Evolutionary conservation across 1,284 basidiomycete genomes (phyloP).

Genomic region (Moesziomyces antarcticus): DNA sequence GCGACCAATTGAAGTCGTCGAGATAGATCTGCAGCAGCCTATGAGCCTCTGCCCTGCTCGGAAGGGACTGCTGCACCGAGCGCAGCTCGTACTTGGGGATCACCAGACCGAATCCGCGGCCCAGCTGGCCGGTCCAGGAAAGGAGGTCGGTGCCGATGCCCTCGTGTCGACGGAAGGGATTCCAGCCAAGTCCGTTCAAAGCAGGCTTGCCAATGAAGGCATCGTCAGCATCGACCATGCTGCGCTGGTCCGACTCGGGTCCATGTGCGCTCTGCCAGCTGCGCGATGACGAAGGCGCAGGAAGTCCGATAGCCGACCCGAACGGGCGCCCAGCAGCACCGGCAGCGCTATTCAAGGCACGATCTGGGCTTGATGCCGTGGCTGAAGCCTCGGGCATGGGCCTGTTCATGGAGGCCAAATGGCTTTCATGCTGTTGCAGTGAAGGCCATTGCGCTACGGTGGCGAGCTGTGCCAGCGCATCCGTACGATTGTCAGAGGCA

Average conservation of each 20-base stretch:
- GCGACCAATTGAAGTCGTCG: constrained; percentile 45
- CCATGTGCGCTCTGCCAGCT: constrained; percentile 21
- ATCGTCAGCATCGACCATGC: constrained; percentile 48
- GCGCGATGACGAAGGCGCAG: constrained; percentile 16
- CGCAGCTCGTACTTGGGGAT: constrained; percentile 45
- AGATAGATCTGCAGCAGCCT: constrained; percentile 33
- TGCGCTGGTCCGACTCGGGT: constrained; percentile 35
- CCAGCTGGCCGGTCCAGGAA: constrained; percentile 43
- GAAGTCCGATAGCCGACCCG: background rate
- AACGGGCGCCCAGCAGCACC: too few species aligned
- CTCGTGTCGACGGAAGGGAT: constrained; percentile 43
- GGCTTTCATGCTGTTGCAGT: constrained; percentile 15
- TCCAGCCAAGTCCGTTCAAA: constrained; percentile 43
- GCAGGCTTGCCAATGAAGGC: constrained; percentile 47
- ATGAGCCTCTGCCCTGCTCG: constrained; percentile 30
- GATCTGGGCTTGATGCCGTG: background rate
- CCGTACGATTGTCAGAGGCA: constrained; percentile 7
- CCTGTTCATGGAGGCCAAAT: background rate
- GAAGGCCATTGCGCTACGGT: constrained; percentile 40
- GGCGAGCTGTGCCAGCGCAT: constrained; percentile 31
- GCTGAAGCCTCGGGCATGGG: background rate
- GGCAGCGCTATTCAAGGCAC: too few species aligned
- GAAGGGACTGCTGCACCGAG: constrained; percentile 39
- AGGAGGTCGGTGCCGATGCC: constrained; percentile 38
- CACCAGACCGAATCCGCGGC: constrained; percentile 41